Evolutionary conservation across 106 monocot species (phyloP), one percentile per base, ranked within the genome.

Genomic region (Iris macrosiphon): DNA sequence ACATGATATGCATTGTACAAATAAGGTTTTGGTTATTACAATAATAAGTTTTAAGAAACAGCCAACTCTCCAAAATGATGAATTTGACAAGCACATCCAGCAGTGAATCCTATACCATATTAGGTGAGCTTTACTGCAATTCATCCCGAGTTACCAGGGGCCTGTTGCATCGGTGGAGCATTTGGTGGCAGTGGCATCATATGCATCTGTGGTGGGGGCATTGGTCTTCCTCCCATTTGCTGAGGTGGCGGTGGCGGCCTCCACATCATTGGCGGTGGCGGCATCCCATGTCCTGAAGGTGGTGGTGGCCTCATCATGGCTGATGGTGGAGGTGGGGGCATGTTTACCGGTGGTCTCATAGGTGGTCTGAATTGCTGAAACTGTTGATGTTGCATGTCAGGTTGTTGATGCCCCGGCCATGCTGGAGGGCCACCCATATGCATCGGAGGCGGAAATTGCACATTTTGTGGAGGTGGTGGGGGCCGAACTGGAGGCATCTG

Each of bases 201-300:
- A 12, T 70, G 72, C 81, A 81, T 72, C 0, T 55, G 88, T 3
- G 82, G 79, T 17, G 67, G 82, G 11, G 74, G 81, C 65, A 70
- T 56, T 3, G 56, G 61, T 25, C 54, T 70, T 45, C 64, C 66
- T 40, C 60, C 69, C 26, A 34, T 32, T 46, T 75, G 77, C 37
- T 65, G 84, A 18, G 62, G 81, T 16, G 81, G 81, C 41, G 75
- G 81, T 7, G 74, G 63, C 3, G 67, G 76, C 37, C 76, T 64
- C 76, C 76, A 72, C 58, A 70, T 60, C 49, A 70, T 64, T 22
- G 50, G 61, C 9, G 85, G 85, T 13, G 77, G 86, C 4, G 80
- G 86, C 1, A 70, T 72, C 61, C 72, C 33, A 40, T 40, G 64
- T 46, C 59, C 51, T 7, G 54, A 55, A 4, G 63, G 23, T 11